Evolutionary conservation across 1,284 basidiomycete species (phyloP), one percentile per base, ranked within the genome.

Genomic region (Inonotus hispidus): DNA sequence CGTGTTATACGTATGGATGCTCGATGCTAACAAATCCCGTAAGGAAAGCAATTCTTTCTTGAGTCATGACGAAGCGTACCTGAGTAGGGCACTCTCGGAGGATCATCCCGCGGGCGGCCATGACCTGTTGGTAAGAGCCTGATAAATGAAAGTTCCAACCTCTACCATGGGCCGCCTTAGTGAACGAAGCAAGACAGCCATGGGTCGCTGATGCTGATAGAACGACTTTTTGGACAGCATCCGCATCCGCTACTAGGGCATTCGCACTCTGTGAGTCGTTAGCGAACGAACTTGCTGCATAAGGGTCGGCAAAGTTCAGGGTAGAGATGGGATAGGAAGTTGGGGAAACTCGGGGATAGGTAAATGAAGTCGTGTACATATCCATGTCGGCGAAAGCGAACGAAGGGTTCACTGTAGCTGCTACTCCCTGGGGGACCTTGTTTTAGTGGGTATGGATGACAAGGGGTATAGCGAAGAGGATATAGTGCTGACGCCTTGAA

Each of bases 131-230:
- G 75, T 95, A 95, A 27, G 87, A 83, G 53, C 95, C 95, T 63
- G 90, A 92, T 66, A 98, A 82, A 72, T 94, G 87, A 71, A 97
- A 95, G 73, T 94, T 95, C 86, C 90, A 93, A 46, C 82, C 83
- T 64, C 81, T 77, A 61, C 82, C 84, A 65, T 88, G 82, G 69
- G 90, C 85, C 63, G 88, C 85, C 54, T 85, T 78, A 62, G 87
- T 82, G 75, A 86, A 93, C 29, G 89, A 86, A 67, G 94, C 83
- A 70, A 92, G 87, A 71, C 90, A 92, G 67, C 84, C 88, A 70
- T 94, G 90, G 38, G 88, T 75, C 58, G 87, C 82, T 77, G 89
- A 90, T 64, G 90, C 87, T 71, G 90, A 85, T 75, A 90, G 80
- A 59, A 81, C 85, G 57, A 95, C 82, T 70, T 90, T 90, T 73